Conservation (phyloP, 2,329 filamentous ascomycete genomes). For the Diaporthe destruens region DNA sequence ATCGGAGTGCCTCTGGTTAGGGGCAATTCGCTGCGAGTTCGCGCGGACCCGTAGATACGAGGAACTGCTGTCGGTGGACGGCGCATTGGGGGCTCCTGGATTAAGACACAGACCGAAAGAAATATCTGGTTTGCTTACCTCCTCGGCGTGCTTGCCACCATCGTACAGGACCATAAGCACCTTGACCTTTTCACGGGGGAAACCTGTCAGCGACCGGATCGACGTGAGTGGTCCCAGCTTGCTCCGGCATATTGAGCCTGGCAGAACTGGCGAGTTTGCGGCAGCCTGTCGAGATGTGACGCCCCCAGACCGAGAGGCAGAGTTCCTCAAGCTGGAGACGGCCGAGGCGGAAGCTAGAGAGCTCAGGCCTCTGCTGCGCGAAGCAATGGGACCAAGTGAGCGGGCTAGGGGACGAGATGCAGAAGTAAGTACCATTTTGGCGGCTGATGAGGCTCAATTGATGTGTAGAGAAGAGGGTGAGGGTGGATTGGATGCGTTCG, state of each 20-base stretch:
- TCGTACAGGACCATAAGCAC: slow-evolving; percentile 95
- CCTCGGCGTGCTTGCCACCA: slow-evolving; percentile 86
- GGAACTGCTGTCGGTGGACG: slow-evolving; percentile 16
- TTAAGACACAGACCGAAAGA: neutral
- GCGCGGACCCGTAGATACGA: neutral
- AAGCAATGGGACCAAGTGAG: slow-evolving; percentile 42
- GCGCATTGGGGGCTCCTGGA: slow-evolving; percentile 25
- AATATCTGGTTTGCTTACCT: slow-evolving; percentile 66
- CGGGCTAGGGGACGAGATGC: slow-evolving; percentile 43
- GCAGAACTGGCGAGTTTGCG: slow-evolving; percentile 24
- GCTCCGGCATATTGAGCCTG: slow-evolving; percentile 36
- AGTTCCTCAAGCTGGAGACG: slow-evolving; percentile 37
- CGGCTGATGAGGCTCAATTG: slow-evolving; percentile 31
- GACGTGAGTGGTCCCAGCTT: slow-evolving; percentile 56
- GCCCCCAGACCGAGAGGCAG: slow-evolving; percentile 30
- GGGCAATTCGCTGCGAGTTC: neutral
- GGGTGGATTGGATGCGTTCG: neutral
- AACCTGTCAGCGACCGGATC: slow-evolving; percentile 68
- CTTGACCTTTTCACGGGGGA: slow-evolving; percentile 79
- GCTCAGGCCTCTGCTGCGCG: slow-evolving; percentile 44
- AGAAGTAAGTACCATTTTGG: slow-evolving; percentile 46
- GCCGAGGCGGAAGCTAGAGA: slow-evolving; percentile 38
- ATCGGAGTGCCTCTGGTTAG: neutral
- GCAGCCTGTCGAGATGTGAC: slow-evolving; percentile 40
- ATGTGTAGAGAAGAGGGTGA: neutral